Evolutionary conservation across 139 green algal species (phyloP).

Genomic region (Micromonas commoda): DNA sequence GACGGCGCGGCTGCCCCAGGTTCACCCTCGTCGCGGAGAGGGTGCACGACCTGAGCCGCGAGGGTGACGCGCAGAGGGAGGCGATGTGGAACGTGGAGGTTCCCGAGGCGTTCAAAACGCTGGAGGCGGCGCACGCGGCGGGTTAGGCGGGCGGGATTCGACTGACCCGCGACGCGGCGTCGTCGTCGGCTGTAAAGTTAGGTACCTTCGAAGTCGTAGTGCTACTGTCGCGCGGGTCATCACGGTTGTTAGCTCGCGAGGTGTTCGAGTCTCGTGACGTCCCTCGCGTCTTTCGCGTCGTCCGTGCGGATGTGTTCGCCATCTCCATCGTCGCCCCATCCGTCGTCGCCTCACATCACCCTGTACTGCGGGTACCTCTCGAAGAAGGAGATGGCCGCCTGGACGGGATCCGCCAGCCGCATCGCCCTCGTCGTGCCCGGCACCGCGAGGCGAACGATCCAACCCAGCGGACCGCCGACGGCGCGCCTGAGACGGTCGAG

Average conservation of each 20-base stretch:
- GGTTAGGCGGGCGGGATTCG: background rate
- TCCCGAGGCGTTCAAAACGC: background rate
- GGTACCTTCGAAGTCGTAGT: no score
- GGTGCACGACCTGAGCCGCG: background rate
- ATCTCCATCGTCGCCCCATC: background rate
- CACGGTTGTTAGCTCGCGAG: no score
- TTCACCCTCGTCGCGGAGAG: background rate
- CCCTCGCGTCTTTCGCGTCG: no score
- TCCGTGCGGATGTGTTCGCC: no score
- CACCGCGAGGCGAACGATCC: background rate
- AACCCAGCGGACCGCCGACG: background rate
- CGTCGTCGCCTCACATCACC: background rate
- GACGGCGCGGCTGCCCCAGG: no score
- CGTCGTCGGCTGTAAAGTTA: no score
- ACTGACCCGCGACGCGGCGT: no score
- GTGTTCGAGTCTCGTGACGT: no score
- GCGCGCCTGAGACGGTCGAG: background rate
- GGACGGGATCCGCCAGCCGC: background rate
- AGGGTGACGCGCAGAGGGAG: background rate
- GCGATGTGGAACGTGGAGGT: background rate
- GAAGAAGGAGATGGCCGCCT: background rate
- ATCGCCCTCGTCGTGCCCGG: background rate
- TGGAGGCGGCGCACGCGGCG: background rate
- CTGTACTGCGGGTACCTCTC: constrained; percentile 6
- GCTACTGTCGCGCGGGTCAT: no score